Conservation (phyloP, 257 asterid species). For the Solanum arcanum region DNA sequence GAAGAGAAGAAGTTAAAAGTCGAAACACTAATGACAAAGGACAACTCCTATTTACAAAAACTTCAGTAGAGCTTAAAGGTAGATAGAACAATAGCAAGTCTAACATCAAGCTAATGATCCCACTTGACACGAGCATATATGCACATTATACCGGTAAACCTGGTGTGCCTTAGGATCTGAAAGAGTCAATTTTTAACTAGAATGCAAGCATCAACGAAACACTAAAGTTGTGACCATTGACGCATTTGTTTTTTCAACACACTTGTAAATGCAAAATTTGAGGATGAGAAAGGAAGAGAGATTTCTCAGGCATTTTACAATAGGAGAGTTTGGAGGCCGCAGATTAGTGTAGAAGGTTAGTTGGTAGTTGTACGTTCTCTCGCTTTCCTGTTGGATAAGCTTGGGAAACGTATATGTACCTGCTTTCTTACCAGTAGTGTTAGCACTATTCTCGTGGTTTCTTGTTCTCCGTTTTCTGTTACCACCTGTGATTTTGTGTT, state of each 20-base stretch:
- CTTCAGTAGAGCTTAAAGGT: neutral
- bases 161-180: neutral
- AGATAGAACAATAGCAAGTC: neutral
- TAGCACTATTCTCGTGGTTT: neutral
- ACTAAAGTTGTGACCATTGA: neutral
- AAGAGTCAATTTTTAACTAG: neutral
- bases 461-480: neutral
- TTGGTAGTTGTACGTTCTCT: neutral
- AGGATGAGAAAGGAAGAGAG: neutral
- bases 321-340: neutral
- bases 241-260: neutral
- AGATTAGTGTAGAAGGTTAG: neutral
- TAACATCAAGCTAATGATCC: neutral
- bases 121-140: neutral
- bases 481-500: neutral
- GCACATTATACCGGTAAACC: neutral
- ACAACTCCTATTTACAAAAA: neutral
- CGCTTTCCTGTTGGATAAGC: neutral
- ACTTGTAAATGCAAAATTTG: neutral
- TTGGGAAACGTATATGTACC: neutral
- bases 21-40: neutral
- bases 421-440: neutral
- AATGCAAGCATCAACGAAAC: neutral
- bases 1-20: neutral
- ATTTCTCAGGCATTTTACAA: neutral